Evolutionary conservation across 768 basidiomycete genomes (phyloP).

Genomic region (Boletellus emodensis): DNA sequence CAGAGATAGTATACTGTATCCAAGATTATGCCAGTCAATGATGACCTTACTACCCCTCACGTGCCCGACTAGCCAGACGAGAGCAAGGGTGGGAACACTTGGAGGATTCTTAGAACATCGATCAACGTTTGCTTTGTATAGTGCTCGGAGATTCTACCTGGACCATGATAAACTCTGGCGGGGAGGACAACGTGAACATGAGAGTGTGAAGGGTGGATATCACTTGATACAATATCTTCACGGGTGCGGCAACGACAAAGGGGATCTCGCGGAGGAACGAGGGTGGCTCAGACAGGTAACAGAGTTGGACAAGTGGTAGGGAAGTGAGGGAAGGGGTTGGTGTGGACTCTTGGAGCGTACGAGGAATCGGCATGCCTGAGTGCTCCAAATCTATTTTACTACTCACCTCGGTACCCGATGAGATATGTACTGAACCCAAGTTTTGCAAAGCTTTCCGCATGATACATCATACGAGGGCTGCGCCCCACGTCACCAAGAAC

Average conservation of each 20-base stretch:
- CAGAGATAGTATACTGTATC: slow-evolving; percentile 87
- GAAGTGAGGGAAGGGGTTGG: slow-evolving; percentile 71
- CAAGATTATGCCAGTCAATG: slow-evolving; percentile 99
- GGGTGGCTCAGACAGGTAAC: slow-evolving; percentile 67
- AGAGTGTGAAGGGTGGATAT: slow-evolving; percentile 58
- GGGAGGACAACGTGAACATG: slow-evolving; percentile 52
- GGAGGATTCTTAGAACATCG: slow-evolving; percentile 77
- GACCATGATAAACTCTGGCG: slow-evolving; percentile 83
- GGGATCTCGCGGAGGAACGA: slow-evolving; percentile 50
- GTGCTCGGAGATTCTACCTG: slow-evolving; percentile 54
- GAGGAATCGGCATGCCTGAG: neutral
- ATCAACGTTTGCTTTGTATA: neutral
- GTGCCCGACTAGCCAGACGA: slow-evolving; percentile 71
- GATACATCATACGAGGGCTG: slow-evolving; percentile 98
- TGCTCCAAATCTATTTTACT: neutral
- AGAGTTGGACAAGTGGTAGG: slow-evolving; percentile 57
- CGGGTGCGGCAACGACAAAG: slow-evolving; percentile 69
- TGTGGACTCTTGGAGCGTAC: slow-evolving; percentile 54
- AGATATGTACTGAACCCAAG: slow-evolving; percentile 73
- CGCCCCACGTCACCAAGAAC: slow-evolving; percentile 96
- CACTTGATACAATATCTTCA: slow-evolving; percentile 76
- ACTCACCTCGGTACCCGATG: slow-evolving; percentile 81
- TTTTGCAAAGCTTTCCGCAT: slow-evolving; percentile 87
- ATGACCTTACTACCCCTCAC: slow-evolving; percentile 80
- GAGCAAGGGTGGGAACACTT: slow-evolving; percentile 86